Percentiles rank a stretch among this genome's conserved stretches.
Conservation (phyloP, 1,284 basidiomycete genomes). For the Rhodofomes roseus region DNA sequence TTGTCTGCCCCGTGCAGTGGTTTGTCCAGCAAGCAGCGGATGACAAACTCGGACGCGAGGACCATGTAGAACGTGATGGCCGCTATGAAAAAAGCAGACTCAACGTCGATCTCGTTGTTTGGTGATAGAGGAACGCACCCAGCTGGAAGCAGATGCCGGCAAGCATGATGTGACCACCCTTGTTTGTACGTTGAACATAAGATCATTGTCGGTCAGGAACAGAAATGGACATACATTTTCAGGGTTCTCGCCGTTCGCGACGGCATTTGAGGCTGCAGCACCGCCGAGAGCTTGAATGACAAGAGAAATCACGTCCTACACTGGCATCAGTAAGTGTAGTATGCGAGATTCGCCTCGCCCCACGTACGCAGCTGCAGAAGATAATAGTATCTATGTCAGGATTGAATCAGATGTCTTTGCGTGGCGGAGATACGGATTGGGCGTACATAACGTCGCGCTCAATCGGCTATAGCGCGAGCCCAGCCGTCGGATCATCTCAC, state of each 20-base stretch:
- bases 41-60: constrained; percentile 44
- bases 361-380: constrained; percentile 42
- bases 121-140: constrained; percentile 28
- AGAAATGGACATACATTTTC: not conserved
- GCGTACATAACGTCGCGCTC: constrained; percentile 36
- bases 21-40: constrained; percentile 35
- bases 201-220: too few relatives aligned
- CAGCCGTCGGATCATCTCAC: constrained; percentile 36
- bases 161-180: constrained; percentile 53
- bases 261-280: constrained; percentile 42
- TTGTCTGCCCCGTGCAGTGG: constrained; percentile 29
- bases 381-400: constrained; percentile 46
- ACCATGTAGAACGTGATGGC: constrained; percentile 40
- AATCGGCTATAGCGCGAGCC: constrained; percentile 35
- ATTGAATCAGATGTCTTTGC: too few relatives aligned
- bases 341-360: not conserved
- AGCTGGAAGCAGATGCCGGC: constrained; percentile 55
- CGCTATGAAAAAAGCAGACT: constrained; percentile 23
- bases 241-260: constrained; percentile 21
- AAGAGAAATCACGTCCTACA: constrained; percentile 48
- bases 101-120: too few relatives aligned
- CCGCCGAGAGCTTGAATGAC: constrained; percentile 54
- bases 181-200: not conserved
- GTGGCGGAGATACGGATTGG: constrained; percentile 6
- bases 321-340: not conserved